These are phyloP conservation scores for Cladophialophora chaetospira DNA, from an alignment of 2,329 filamentous ascomycete genomes.

Conservation along the genomic window DNA sequence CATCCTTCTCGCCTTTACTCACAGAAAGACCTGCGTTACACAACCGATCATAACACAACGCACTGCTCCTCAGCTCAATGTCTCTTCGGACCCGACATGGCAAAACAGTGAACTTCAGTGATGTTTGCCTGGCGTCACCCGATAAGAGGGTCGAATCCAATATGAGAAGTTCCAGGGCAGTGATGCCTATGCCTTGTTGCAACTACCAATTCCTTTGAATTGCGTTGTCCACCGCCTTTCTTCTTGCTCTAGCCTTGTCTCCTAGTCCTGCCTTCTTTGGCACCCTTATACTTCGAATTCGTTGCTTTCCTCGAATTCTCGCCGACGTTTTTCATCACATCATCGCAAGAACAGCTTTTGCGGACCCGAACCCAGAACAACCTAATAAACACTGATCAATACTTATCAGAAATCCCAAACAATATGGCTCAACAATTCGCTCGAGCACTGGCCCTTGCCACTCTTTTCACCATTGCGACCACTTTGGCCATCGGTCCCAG, in stretches of 20 bases:
- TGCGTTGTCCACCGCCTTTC: background rate
- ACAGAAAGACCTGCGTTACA: too few species aligned
- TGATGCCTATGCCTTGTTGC: background rate
- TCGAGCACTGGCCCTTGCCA: background rate
- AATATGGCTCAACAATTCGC: background rate
- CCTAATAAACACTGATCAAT: background rate
- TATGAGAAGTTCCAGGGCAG: background rate
- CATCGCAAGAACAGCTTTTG: background rate
- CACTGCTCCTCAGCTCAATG: too few species aligned
- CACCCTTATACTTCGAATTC: too few species aligned
- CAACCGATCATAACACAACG: too few species aligned
- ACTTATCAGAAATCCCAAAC: background rate
- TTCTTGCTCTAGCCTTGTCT: background rate
- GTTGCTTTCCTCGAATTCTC: background rate
- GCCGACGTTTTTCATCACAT: background rate
- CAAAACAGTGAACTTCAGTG: background rate
- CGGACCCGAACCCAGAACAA: background rate
- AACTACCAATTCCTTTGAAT: background rate
- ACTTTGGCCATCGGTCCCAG: background rate
- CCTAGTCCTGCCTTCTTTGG: background rate
- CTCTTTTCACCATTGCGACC: background rate
- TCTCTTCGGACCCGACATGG: background rate
- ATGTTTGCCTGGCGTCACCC: background rate
- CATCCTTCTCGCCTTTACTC: background rate
- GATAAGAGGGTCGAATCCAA: too few species aligned